A percentile compares a stretch with the other conserved stretches of the same genome.
These are phyloP conservation scores for Gorgonomyces haynaldii DNA, from an alignment of 192 early-diverging fungal species.

Conservation along the genomic window DNA sequence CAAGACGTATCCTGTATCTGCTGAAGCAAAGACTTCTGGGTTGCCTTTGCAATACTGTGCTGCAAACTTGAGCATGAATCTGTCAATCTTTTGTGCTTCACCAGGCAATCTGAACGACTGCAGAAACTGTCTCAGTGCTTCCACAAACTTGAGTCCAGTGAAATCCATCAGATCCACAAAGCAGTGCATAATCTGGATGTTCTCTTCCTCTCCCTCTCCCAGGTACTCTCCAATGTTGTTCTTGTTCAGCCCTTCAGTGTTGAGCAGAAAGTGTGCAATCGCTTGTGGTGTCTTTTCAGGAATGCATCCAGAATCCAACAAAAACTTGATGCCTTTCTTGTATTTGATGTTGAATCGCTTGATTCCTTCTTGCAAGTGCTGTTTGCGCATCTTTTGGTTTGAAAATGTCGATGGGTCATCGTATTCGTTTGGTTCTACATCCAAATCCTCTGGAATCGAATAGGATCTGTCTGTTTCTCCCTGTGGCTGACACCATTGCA, in stretches of 20 bases:
- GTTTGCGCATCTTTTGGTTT: constrained; percentile 57
- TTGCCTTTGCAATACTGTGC: constrained; percentile 50
- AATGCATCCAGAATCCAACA: constrained; percentile 36
- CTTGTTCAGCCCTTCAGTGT: constrained; percentile 58
- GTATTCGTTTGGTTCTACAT: neutral
- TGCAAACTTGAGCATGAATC: constrained; percentile 77
- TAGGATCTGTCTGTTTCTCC: constrained; percentile 9
- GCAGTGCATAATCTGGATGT: constrained; percentile 72
- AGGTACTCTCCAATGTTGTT: constrained; percentile 67
- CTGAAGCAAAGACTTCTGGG: constrained; percentile 4
- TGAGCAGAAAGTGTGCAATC: constrained; percentile 51
- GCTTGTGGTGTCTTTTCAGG: constrained; percentile 36
- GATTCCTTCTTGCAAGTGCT: constrained; percentile 49
- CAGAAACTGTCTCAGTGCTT: constrained; percentile 65
- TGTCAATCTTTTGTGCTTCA: constrained; percentile 84
- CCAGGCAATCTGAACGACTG: constrained; percentile 79
- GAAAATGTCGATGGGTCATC: constrained; percentile 68
- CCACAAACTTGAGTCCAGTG: constrained; percentile 55
- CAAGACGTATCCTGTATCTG: constrained; percentile 71
- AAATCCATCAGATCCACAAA: constrained; percentile 71
- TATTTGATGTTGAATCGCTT: constrained; percentile 62
- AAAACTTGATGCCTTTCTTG: constrained; percentile 30
- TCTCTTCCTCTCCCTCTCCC: constrained; percentile 64
- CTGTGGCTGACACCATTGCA: too few relatives aligned
- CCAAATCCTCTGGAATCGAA: neutral